Conservation (phyloP, 1,284 basidiomycete genomes). For the Porphyrellus sp. region DNA sequence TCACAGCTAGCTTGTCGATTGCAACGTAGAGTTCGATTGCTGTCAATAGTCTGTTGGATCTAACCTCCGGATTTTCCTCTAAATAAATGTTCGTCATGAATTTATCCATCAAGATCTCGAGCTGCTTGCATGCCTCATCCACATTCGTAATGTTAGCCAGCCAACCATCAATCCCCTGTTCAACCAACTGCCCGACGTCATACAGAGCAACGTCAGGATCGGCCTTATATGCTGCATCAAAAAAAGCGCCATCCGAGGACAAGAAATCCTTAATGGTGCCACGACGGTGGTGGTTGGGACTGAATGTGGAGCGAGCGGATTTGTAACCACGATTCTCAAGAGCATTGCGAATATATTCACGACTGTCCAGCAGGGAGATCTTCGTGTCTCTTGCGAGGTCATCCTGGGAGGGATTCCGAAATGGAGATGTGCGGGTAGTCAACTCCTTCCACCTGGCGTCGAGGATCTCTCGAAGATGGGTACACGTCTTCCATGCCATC, state of each 20-base stretch:
- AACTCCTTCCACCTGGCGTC: not conserved
- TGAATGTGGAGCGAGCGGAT: not conserved
- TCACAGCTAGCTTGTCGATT: not conserved
- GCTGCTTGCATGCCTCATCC: not conserved
- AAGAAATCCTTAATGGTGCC: not conserved
- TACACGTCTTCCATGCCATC: not conserved
- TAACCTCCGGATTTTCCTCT: not conserved
- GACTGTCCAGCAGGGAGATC: not conserved
- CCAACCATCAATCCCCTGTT: not conserved
- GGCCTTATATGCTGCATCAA: not conserved
- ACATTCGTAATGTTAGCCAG: not conserved
- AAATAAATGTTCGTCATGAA: too few species aligned
- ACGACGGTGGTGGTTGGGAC: not conserved
- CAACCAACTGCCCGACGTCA: not conserved
- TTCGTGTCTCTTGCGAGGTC: not conserved
- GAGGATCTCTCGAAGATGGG: not conserved
- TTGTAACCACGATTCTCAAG: not conserved
- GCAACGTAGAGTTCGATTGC: not conserved
- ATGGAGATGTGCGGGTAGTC: not conserved
- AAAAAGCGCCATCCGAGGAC: not conserved
- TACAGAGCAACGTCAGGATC: not conserved
- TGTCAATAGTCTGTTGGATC: not conserved
- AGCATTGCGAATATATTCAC: not conserved
- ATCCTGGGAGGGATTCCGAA: not conserved
- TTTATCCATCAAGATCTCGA: not conserved